phyloP scores from a whole-genome alignment of 192 early-diverging fungal species.

The Lunasporangiospora selenospora region DNA sequence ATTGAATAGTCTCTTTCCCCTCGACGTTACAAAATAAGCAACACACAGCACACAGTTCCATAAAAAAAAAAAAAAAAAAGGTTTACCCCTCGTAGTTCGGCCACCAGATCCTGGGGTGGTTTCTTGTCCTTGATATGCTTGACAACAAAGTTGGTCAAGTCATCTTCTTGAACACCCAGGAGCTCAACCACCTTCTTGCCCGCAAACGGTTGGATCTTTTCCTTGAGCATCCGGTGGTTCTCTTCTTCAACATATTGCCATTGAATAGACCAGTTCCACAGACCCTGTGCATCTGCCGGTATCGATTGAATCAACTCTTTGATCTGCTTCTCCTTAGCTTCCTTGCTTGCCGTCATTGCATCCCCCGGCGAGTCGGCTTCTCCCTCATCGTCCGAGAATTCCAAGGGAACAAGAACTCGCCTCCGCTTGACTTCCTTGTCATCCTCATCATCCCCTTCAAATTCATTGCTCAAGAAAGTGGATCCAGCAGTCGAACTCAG shows the following conservation, averaged over 20 bases:
- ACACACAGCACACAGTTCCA: not conserved
- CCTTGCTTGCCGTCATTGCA: constrained; percentile 60
- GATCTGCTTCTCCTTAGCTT: constrained; percentile 69
- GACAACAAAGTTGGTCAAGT: constrained; percentile 82
- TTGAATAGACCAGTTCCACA: constrained; percentile 76
- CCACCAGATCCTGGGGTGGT: constrained; percentile 68
- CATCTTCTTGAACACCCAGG: constrained; percentile 80
- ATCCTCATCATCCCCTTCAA: constrained; percentile 61
- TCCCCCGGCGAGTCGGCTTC: constrained; percentile 25
- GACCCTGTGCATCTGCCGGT: constrained; percentile 69
- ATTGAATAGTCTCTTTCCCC: not conserved
- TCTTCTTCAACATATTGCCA: constrained; percentile 78
- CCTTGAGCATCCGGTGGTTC: constrained; percentile 56
- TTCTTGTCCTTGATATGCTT: constrained; percentile 71
- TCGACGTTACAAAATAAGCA: not conserved
- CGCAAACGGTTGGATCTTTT: constrained; percentile 78
- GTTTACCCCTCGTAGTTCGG: constrained; percentile 80
- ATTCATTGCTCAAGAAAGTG: constrained; percentile 44
- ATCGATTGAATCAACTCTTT: constrained; percentile 72
- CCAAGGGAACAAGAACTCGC: constrained; percentile 56
- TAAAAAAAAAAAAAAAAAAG: not conserved
- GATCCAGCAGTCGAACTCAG: too few species aligned
- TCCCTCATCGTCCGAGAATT: constrained; percentile 57
- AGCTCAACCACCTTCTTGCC: constrained; percentile 82
- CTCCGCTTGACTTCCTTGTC: constrained; percentile 54